A percentile compares a stretch with the other conserved stretches of the same genome.
phyloP scores from a whole-genome alignment of 2,329 filamentous ascomycete species.

The Zymoseptoria ardabiliae region DNA sequence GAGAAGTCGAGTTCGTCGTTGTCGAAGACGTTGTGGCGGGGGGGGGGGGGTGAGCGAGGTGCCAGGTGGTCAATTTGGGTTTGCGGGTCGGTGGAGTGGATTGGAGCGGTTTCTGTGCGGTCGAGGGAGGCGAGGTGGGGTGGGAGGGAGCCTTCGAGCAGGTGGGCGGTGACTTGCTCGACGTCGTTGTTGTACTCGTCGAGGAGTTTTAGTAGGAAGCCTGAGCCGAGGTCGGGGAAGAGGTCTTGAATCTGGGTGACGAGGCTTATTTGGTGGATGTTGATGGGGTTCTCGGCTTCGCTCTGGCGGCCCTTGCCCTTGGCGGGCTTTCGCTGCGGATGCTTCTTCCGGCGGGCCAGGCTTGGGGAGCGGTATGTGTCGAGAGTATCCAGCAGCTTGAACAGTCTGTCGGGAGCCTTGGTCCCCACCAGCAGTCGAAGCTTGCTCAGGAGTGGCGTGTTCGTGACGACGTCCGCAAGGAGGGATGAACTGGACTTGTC shows the following conservation, averaged over 20 bases:
- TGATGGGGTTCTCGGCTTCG: constrained; percentile 43
- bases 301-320: constrained; percentile 55
- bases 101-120: constrained; percentile 55
- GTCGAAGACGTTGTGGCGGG: constrained; percentile 69
- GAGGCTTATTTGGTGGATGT: constrained; percentile 75
- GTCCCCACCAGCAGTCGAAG: constrained; percentile 49
- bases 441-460: constrained; percentile 65
- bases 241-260: constrained; percentile 89
- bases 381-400: constrained; percentile 55
- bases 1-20: constrained; percentile 70
- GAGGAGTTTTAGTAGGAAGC: constrained; percentile 70
- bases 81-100: constrained; percentile 18
- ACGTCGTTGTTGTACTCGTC: constrained; percentile 71
- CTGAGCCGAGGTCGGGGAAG: constrained; percentile 79
- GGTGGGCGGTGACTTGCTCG: constrained; percentile 71
- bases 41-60: constrained; percentile 53
- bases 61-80: constrained; percentile 38
- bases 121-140: constrained; percentile 58
- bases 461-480: constrained; percentile 73
- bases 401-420: constrained; percentile 49
- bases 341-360: constrained; percentile 45
- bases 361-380: constrained; percentile 50
- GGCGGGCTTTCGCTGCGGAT: constrained; percentile 54
- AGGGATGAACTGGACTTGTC: constrained; percentile 55
- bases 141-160: constrained; percentile 72